Evolutionary conservation across 2,329 filamentous ascomycete species (phyloP), one percentile per base, ranked within the genome.

Genomic region (Chaetomium olivaceum): DNA sequence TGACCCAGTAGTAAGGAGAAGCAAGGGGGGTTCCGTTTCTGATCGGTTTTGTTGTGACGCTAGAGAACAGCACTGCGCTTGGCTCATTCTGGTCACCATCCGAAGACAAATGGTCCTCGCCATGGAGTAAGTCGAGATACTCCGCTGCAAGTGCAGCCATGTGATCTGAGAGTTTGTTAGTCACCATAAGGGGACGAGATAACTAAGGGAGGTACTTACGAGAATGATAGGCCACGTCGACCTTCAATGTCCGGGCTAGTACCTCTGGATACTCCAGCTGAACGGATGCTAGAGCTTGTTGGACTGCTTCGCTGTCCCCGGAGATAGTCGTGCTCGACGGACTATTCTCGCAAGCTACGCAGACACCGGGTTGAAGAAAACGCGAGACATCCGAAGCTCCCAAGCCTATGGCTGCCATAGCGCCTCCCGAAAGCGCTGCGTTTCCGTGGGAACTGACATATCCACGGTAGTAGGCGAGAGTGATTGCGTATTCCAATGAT

Each of bases 391-490:
- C 63, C 11, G 14, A 16, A 2, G 33, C 39, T 7, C 66, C 58
- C 1, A 64, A 31, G 1, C 67, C 67, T 0, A 75, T 71, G 16
- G 62, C 67, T 19, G 66, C 66, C 60, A 62, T 56, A 60, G 63
- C 63, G 12, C 39, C 58, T 3, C 43, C 58, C 2, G 27, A 7
- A n/a, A 6, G 7, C 4, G 14, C 39, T 1, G 50, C 23, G 23
- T 23, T 33, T 8, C 33, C 21, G 4, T 23, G 16, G 7, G 57
- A 14, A 4, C 7, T 39, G 25, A 50, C 48, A n/a, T 58, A 57
- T 25, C 80, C 81, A 11, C 81, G 77, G 58, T 77, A 77, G 62
- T 77, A 82, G 0, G 79, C 78, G 0, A 75, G 70, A 1, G 71
- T 71, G 59, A 81, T 77, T 4, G 80, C 79, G 4, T 76, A 75